Conservation (phyloP, 2,329 filamentous ascomycete genomes). For the Scytalidium lignicola region DNA sequence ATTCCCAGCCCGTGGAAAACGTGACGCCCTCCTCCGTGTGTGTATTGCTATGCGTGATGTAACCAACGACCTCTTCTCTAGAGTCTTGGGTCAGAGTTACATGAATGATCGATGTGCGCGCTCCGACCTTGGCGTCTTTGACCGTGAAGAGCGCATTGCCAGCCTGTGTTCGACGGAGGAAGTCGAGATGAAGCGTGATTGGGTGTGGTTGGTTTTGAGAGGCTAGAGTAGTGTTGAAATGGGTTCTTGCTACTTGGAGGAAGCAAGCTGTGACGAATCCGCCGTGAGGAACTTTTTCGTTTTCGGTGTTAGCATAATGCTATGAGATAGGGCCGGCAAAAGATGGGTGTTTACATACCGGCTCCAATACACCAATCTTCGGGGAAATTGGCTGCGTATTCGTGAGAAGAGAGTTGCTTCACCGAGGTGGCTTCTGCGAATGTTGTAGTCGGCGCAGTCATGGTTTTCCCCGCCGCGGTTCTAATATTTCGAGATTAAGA, state of each 20-base stretch:
- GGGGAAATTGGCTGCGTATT: slow-evolving; percentile 50
- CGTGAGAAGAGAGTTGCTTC: slow-evolving; percentile 45
- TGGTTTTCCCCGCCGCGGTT: slow-evolving; percentile 3
- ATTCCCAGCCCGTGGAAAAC: slow-evolving; percentile 47
- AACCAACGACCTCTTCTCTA: slow-evolving; percentile 58
- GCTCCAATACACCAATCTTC: slow-evolving; percentile 62
- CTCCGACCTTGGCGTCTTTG: slow-evolving; percentile 58
- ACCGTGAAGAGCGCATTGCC: slow-evolving; percentile 54
- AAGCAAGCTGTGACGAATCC: slow-evolving; percentile 63
- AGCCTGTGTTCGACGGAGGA: slow-evolving; percentile 56
- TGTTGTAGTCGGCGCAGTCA: slow-evolving; percentile 12
- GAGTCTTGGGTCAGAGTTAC: slow-evolving; percentile 50
- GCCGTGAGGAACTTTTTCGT: slow-evolving; percentile 64
- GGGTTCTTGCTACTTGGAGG: slow-evolving; percentile 51
- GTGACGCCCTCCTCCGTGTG: slow-evolving; percentile 51
- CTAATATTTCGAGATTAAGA: no score
- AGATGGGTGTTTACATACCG: no score
- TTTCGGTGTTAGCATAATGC: no score
- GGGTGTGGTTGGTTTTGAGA: slow-evolving; percentile 57
- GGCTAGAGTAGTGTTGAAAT: slow-evolving; percentile 53
- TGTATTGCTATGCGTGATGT: slow-evolving; percentile 62
- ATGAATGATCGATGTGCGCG: slow-evolving; percentile 58
- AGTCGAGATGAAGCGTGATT: slow-evolving; percentile 59
- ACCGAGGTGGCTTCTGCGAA: slow-evolving; percentile 45
- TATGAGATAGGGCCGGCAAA: no score